Base-by-base conservation (phyloP, 2,329 filamentous ascomycete species). In the Parasarocladium wereldwijsianum region DNA sequence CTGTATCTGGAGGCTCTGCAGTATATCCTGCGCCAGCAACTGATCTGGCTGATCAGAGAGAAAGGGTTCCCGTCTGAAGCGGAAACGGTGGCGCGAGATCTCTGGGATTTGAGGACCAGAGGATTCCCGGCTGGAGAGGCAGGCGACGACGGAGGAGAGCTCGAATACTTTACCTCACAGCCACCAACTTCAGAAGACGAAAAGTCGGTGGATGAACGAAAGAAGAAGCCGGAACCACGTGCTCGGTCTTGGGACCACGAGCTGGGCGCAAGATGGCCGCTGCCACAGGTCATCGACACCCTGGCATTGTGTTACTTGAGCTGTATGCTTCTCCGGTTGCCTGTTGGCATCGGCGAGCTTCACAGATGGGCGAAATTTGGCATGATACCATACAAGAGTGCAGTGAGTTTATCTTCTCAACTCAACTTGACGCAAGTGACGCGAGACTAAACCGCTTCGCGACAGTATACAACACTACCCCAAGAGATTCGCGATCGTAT, bases 1-100 rank as follows among this genome's bases (percentile, higher is more conserved):
- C 66, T 94, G 15, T 94, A 82, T 48, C 61, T 96, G 20, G 79
- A 93, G 47, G 78, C 73, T 38, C 69, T 92, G 35, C 87, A 96
- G 52, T 60, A 93, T 18, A 66, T 96, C 27, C 58, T 98, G 17
- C 74, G 85, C 48, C 82, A 79, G 45, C 87, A 96, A 57, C 57
- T 83, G 11, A 55, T 70, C 44, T 86, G 77, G 63, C 60, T 96
- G 17, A 59, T 93, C 10, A 57, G 68, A 14, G 58, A 64, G 5
- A 74, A 75, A 46, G 66, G 68, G 0, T 64, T 90, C 27, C 75
- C 77, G 2, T 51, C 60, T 4, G 78, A 93, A 42, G 62, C 94
- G 9, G 84, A 93, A 60, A 75, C 60, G 6, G 62, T 93, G 8
- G 73, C 92, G 5, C 71, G 75, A 34, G 85, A 93, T 47, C 65